Evolutionary conservation across 176 grass and related monocot species (phyloP), one percentile per base, ranked within the genome.

Genomic region (Zizania latifolia): DNA sequence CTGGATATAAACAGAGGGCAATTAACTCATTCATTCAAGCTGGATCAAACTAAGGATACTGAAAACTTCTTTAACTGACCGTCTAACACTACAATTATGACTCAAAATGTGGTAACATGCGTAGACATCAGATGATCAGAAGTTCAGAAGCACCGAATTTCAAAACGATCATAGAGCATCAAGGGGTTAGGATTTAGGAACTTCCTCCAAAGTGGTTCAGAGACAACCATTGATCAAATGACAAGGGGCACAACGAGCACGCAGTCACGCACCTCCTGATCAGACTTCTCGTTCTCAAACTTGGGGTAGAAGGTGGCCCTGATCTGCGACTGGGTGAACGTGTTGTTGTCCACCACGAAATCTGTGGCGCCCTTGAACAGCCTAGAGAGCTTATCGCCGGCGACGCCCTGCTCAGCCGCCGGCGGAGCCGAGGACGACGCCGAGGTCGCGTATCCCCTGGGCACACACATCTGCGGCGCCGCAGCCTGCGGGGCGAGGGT

Each of bases 281-380:
- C 95, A 2, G 89, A 92, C 64, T 98, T 98, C 58, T 98, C 95
- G 43, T 98, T 98, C 84, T 98, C 95, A 56, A 98, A 98, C 64
- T 98, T 98, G 45, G 95, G 95, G 71, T 94, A 98, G 76, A 98
- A 98, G 0, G 91, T 92, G 19, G 95, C 95, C 82, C 89, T 97
- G 61, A 92, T 82, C 81, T 98, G 71, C 23, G 91, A 86, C 68
- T 84, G 78, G 10, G 46, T 56, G 77, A 98, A 92, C 59, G 94
- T 89, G 80, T 34, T 87, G 30, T 87, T 67, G 66, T 90, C 89
- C 62, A 91, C 91, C 44, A 79, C 41, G 43, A 94, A 98, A n/a
- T 81, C 59, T 6, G 83, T 57, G 9, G 85, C 53, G 11, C 83
- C 80, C 64, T 90, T 97, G 82, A 93, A 62, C 62, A 97, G n/a